Evolutionary conservation across 495 filamentous ascomycete species (phyloP).

Genomic region (Aspergillus saccharolyticus): DNA sequence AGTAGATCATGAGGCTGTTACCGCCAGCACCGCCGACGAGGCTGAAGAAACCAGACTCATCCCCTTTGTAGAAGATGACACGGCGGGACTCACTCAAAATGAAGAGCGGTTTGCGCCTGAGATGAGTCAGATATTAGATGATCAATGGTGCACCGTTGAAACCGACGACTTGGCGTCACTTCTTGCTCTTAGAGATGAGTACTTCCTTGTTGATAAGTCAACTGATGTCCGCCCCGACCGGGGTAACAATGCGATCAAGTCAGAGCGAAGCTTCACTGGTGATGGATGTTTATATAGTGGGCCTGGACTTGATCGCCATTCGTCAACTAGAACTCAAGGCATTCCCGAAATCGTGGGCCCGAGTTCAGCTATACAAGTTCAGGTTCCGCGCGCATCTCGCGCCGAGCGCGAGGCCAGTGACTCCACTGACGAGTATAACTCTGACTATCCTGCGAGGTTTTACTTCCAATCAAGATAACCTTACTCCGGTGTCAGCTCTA

Average conservation of each 20-base stretch:
- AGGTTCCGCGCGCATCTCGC: slow-evolving; percentile 1
- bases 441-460: slow-evolving; percentile 16
- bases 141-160: slow-evolving; percentile 23
- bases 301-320: slow-evolving; percentile 19
- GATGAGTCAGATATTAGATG: slow-evolving; percentile 16
- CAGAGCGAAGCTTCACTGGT: slow-evolving; percentile 11
- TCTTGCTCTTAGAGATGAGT: slow-evolving; percentile 25
- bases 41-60: not conserved
- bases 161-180: slow-evolving; percentile 25
- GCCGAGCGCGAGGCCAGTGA: slow-evolving; percentile 17
- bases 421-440: slow-evolving; percentile 18
- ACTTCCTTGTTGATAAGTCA: slow-evolving; percentile 31
- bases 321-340: slow-evolving; percentile 14
- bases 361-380: slow-evolving; percentile 4
- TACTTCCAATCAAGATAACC: slow-evolving; percentile 14
- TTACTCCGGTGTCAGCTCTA: not conserved
- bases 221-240: slow-evolving; percentile 22
- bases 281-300: slow-evolving; percentile 22
- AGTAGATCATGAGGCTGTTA: not conserved
- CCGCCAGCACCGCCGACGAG: not conserved
- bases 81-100: not conserved
- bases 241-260: slow-evolving; percentile 25
- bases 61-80: not conserved
- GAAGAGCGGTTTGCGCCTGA: not conserved
- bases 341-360: slow-evolving; percentile 22